These are phyloP conservation scores for Claviceps sp. DNA, from an alignment of 2,329 filamentous ascomycete species.

Conservation along the genomic window DNA sequence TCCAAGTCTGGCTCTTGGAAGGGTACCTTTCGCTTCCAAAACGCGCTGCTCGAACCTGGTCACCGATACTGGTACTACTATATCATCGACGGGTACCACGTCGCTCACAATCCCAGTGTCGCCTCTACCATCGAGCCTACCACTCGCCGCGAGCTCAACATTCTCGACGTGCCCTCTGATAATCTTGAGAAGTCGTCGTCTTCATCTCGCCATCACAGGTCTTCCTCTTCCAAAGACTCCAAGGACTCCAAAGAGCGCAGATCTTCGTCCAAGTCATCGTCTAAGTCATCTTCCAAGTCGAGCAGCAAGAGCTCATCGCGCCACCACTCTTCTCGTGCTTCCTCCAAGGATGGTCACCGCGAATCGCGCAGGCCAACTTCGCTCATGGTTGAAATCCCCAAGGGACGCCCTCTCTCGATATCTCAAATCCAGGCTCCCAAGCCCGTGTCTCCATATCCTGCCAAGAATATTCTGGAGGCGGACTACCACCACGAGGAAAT, in stretches of 20 bases:
- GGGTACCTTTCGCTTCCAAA: conserved; percentile 92
- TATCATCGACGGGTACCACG: conserved; percentile 98
- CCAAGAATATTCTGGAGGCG: conserved; percentile 71
- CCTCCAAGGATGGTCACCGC: conserved; percentile 30
- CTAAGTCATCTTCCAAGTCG: conserved; percentile 14
- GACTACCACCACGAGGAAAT: conserved; percentile 65
- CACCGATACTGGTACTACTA: conserved; percentile 99
- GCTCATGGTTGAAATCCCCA: conserved; percentile 57
- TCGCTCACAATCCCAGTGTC: conserved; percentile 88
- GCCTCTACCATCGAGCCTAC: conserved; percentile 86
- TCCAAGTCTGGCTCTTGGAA: conserved; percentile 88
- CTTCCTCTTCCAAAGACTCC: conserved; percentile 10
- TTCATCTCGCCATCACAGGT: conserved; percentile 21
- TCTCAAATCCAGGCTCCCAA: conserved; percentile 86
- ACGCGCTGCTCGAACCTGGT: conserved; percentile 70
- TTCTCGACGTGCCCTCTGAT: conserved; percentile 71
- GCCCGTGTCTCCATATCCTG: conserved; percentile 77
- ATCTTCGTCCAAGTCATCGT: not conserved
- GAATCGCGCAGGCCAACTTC: conserved; percentile 32
- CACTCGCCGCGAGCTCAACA: conserved; percentile 92
- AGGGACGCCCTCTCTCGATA: conserved; percentile 76
- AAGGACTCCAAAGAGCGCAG: conserved; percentile 10
- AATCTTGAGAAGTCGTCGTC: conserved; percentile 30
- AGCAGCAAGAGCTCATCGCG: conserved; percentile 24
- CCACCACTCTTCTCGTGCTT: conserved; percentile 24